Base-by-base conservation (phyloP, 176 grass and related monocot species). In the Avena atlantica region DNA sequence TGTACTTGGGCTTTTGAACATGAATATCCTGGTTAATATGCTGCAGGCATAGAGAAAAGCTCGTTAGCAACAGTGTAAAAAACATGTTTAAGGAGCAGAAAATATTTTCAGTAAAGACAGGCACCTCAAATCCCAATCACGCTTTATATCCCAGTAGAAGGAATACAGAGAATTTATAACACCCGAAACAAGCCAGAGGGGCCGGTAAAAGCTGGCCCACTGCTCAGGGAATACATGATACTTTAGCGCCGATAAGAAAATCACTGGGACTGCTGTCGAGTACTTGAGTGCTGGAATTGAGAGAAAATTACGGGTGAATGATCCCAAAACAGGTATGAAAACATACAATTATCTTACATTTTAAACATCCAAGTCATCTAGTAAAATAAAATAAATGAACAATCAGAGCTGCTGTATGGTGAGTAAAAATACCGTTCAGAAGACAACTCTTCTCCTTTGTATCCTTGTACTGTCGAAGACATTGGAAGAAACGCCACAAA, bases 101-200 rank as follows among this genome's bases (percentile, higher is more conserved):
- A 83, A 65, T 29, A 69, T 9, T 79, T 51, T 64, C 36, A 47
- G 31, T 86, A 70, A 90, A 45, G 16, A 37, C 48, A 4, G n/a
- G 19, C 40, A 98, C 93, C 96, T 98, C 86, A 98, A 91, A 87
- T 98, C 96, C 96, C 96, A 98, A 90, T 98, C 96, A 14, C 96
- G 90, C 69, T 88, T 95, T 67, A 98, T 89, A 90, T 98, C 96
- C 96, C 96, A 98, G 74, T 98, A 98, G 81, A 98, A 98, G 17
- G 96, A 98, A 82, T 98, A 98, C 21, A 98, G 50, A 9, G 93
- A 96, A 81, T 98, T 98, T 79, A 98, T 66, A 59, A 98, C 90
- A 73, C 93, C 86, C 67, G 93, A 96, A 57, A 98, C 79, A 85
- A 98, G 93, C 96, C 96, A 98, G 29, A 98, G 90, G 12, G 96